Conservation (phyloP, 352 stramenopile species). For the Globisporangium polare region DNA sequence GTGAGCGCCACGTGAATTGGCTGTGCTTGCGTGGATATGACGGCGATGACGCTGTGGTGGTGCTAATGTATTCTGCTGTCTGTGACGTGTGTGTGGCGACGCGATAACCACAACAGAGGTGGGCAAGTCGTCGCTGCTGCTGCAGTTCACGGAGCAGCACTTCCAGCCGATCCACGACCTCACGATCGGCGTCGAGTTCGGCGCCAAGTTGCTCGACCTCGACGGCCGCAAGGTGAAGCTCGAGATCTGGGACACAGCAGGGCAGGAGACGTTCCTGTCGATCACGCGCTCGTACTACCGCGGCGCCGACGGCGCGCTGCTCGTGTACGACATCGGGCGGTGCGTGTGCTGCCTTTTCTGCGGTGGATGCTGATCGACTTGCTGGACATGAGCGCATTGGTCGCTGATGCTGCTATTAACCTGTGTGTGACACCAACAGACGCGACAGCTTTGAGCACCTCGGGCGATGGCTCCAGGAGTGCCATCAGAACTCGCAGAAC, state of each 20-base stretch:
- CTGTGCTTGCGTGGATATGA: neutral
- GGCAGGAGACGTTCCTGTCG: slow-evolving; percentile 87
- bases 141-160: slow-evolving; percentile 90
- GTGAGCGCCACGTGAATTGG: neutral
- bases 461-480: slow-evolving; percentile 75
- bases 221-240: slow-evolving; percentile 86
- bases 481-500: slow-evolving; percentile 83
- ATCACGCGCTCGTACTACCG: slow-evolving; percentile 90
- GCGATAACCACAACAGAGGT: slow-evolving; percentile 41
- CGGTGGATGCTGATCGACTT: neutral
- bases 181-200: slow-evolving; percentile 91
- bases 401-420: neutral
- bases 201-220: slow-evolving; percentile 81
- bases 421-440: slow-evolving; percentile 13
- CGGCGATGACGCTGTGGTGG: neutral
- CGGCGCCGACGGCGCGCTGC: slow-evolving; percentile 78
- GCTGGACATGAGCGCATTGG: neutral
- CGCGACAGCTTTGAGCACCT: slow-evolving; percentile 79
- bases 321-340: slow-evolving; percentile 85
- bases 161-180: slow-evolving; percentile 89
- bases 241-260: slow-evolving; percentile 91
- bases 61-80: neutral
- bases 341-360: slow-evolving; percentile 9
- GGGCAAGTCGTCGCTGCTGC: slow-evolving; percentile 86
- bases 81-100: neutral